Evolutionary conservation across 352 stramenopile species (phyloP).

Genomic region (Phytophthora pluvialis): DNA sequence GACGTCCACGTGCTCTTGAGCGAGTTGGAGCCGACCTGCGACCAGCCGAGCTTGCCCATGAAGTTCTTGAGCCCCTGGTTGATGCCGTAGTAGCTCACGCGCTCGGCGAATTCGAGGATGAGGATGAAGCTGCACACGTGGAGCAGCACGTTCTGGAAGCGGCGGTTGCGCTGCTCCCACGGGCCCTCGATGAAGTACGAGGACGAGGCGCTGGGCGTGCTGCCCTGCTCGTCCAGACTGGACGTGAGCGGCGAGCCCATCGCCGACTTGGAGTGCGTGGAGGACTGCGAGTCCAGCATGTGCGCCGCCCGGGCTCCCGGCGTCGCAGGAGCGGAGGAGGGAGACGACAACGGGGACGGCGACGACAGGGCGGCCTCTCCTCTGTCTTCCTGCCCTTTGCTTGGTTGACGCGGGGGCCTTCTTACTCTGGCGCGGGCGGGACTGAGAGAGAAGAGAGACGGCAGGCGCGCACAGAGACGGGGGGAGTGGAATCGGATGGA

Average conservation of each 20-base stretch:
- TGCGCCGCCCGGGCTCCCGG: slow-evolving; percentile 16
- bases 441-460: slow-evolving; percentile 26
- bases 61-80: slow-evolving; percentile 91
- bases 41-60: slow-evolving; percentile 78
- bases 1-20: slow-evolving; percentile 91
- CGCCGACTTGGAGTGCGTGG: slow-evolving; percentile 61
- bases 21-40: slow-evolving; percentile 81
- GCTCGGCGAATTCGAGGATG: slow-evolving; percentile 86
- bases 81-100: slow-evolving; percentile 89
- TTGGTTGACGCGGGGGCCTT: slow-evolving; percentile 9
- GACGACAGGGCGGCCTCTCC: not conserved
- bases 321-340: slow-evolving; percentile 2
- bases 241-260: slow-evolving; percentile 46
- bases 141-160: slow-evolving; percentile 85
- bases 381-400: not conserved
- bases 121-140: slow-evolving; percentile 89
- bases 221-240: slow-evolving; percentile 43
- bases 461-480: slow-evolving; percentile 8
- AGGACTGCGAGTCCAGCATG: slow-evolving; percentile 55
- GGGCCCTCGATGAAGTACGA: slow-evolving; percentile 79
- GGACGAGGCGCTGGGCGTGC: slow-evolving; percentile 58
- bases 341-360: not conserved
- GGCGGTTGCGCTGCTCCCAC: slow-evolving; percentile 77
- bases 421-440: slow-evolving; percentile 2
- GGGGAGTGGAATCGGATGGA: not conserved